These are phyloP conservation scores for Fusarium siculi DNA, from an alignment of 2,329 filamentous ascomycete species.

Conservation along the genomic window DNA sequence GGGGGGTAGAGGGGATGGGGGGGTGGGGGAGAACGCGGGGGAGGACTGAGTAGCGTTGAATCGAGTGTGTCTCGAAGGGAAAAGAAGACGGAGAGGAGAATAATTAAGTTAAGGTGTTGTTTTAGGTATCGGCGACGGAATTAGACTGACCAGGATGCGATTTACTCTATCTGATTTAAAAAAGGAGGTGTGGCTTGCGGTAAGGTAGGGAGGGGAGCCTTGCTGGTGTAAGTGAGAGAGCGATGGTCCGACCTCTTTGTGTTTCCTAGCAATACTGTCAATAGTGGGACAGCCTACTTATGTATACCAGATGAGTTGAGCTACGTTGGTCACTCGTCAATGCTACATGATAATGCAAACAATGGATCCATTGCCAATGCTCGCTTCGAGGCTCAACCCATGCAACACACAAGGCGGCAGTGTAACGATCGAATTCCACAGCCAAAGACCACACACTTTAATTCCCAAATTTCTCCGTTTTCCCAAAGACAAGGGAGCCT, in stretches of 20 bases:
- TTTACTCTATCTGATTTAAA: not conserved
- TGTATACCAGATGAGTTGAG: not conserved
- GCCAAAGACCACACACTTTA: not conserved
- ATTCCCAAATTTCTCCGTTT: not conserved
- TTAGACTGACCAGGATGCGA: not conserved
- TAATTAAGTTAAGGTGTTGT: constrained; percentile 7
- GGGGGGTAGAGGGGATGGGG: too few relatives aligned
- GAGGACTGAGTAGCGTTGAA: too few relatives aligned
- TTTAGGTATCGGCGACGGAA: not conserved
- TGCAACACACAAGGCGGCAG: constrained; percentile 26
- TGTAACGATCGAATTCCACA: constrained; percentile 15
- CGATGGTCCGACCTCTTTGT: constrained; percentile 2
- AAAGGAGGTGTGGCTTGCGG: constrained; percentile 8
- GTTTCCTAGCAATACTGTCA: constrained; percentile 7
- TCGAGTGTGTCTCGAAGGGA: constrained; percentile 16
- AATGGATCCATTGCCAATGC: constrained; percentile 12
- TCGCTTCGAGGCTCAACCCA: constrained; percentile 32
- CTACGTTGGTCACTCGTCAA: constrained; percentile 7
- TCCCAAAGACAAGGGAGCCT: not conserved
- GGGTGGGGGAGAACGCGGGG: too few relatives aligned
- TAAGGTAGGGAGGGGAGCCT: not conserved
- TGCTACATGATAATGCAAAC: constrained; percentile 2
- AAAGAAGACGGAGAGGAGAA: too few relatives aligned
- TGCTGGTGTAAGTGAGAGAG: constrained; percentile 23
- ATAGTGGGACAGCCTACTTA: constrained; percentile 11